Base-by-base conservation (phyloP, 495 filamentous ascomycete species). In the Aspergillus wentii region DNA sequence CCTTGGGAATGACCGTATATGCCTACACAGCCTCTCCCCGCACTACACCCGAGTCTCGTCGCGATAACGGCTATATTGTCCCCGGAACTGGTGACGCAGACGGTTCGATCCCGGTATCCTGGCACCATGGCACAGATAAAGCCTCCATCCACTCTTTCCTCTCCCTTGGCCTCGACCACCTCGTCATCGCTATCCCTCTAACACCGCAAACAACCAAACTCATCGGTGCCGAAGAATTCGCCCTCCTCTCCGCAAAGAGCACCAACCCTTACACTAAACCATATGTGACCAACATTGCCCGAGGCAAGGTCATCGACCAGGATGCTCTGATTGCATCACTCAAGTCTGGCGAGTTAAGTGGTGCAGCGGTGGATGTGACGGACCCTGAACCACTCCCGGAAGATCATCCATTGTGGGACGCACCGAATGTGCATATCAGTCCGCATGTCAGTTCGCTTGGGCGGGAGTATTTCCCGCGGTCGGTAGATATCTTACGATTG, bases 361-460 rank as follows among this genome's bases (percentile, higher is more conserved):
- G 86, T 17, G 88, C 88, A 0, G 85, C 86, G 25, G 60, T 95
- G 16, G 88, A 95, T 57, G 88, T 94, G 0, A 82, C 86, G 7
- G 85, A 91, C 38, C 88, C 88, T 0, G 88, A 95, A 49, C 88
- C 88, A 0, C 52, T 95, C 46, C 84, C 85, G 1, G 43, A 64
- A 17, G 79, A 83, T 8, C 74, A 81, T 57, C 74, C 79, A 40
- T 56, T 95, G 21, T 92, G 86, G 78, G 75, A 72, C n/a, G 62
- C 79, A 47, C 69, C 76, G 40, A 89, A 91, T 64, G 68, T 85
- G 17, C 73, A 81, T 31, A 72, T 94, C 35, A 90, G 84, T 43
- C 88, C 88, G 20, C 88, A 95, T 72, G 61, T 88, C 13, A 87
- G 85, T 58, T 76, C 81, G 1, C 30, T 69, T 32, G 78, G 77